A percentile compares a stretch with the other conserved stretches of the same genome.
Evolutionary conservation across 2,329 filamentous ascomycete species (phyloP).

Genomic region (Exophiala calicioides): DNA sequence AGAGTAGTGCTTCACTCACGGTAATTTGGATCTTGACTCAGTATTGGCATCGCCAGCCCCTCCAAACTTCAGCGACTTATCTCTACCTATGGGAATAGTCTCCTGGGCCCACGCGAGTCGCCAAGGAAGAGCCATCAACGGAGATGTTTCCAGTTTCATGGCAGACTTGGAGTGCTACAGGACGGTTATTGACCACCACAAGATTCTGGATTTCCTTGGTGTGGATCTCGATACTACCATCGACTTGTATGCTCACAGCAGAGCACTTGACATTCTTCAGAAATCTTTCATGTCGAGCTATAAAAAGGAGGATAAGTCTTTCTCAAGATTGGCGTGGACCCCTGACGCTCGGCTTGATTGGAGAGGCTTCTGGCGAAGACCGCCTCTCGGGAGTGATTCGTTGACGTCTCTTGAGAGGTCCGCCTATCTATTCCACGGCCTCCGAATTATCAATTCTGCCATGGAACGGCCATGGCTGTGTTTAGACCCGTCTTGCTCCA

Average conservation of each 20-base stretch:
- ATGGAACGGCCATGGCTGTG: slow-evolving; percentile 9
- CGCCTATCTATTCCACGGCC: slow-evolving; percentile 3
- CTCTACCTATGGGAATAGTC: slow-evolving; percentile 1
- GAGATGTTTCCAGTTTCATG: slow-evolving; percentile 9
- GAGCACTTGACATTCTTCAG: not conserved
- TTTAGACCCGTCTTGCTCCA: not conserved
- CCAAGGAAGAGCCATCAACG: slow-evolving; percentile 11
- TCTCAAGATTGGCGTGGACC: not conserved
- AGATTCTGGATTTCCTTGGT: not conserved
- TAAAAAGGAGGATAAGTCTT: slow-evolving; percentile 3
- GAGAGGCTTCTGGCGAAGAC: not conserved
- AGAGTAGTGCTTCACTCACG: slow-evolving; percentile 15
- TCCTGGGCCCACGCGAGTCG: slow-evolving; percentile 7
- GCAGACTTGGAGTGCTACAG: slow-evolving; percentile 13
- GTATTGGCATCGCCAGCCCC: no score
- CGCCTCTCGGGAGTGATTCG: not conserved
- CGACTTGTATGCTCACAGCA: not conserved
- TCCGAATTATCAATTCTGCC: slow-evolving; percentile 8
- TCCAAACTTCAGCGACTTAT: no score
- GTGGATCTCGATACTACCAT: not conserved
- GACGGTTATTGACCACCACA: slow-evolving; percentile 2
- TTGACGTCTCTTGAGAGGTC: slow-evolving; percentile 7
- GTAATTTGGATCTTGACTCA: slow-evolving; percentile 8
- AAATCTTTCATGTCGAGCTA: not conserved
- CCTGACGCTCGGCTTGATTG: not conserved